Evolutionary conservation across 2,329 filamentous ascomycete species (phyloP), one percentile per base, ranked within the genome.

Genomic region (Alternaria sp.): DNA sequence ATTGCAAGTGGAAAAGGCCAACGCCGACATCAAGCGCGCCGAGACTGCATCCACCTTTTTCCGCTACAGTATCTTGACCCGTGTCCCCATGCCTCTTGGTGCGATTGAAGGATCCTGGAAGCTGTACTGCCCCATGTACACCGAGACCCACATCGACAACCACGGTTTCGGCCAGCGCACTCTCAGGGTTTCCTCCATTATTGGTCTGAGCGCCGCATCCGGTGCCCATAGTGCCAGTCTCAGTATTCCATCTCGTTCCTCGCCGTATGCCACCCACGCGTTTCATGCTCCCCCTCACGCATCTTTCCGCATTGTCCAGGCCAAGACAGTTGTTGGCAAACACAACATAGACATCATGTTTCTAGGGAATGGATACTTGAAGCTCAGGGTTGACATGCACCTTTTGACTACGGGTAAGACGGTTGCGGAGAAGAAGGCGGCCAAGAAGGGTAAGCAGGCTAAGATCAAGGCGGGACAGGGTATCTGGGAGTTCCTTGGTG

Each of bases 261-360:
- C 73, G 68, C 43, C 67, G 4, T 78, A 61, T 55, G 47, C 59
- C 1, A 65, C 73, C 1, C 57, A 53, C 3, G 15, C 62, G 1
- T 77, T 78, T 32, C 9, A 56, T 1, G 63, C 58, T 1, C 75
- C 75, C 36, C 73, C 75, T 8, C 74, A 79, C 50, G 77, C 77
- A 0, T 67, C 65, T 1, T 77, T 77, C 40, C 69, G 74, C 10
- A 46, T 55, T 2, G 71, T 62, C 6, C 55, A n/a, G 15, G 21
- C 77, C 11, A 66, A 56, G 62, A 77, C 73, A 2, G 57, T 56
- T 9, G 55, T 36, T 0, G 76, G 77, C 65, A 65, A 70, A 17
- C 75, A 77, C 30, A 50, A 32, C 4, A 61, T 78, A 56, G 69
- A 77, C 1, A 28, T 77, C 6, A 45, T 73, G 7, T 78, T 77